Conservation (phyloP, 208 protist genomes). For the Leishmania gerbilli region DNA sequence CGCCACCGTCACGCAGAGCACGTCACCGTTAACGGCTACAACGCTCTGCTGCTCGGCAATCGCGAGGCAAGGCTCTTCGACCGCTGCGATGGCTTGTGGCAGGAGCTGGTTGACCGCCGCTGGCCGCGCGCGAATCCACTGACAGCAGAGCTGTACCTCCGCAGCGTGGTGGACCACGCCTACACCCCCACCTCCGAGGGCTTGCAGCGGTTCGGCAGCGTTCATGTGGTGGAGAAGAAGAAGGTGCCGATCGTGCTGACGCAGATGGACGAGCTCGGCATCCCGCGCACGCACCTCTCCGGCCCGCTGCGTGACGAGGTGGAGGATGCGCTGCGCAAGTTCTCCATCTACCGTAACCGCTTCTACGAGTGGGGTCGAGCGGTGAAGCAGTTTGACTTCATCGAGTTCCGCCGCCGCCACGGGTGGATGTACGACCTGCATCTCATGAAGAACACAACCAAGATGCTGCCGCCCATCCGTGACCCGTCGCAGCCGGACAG, state of each 20-base stretch:
- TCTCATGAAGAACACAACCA: constrained; percentile 80
- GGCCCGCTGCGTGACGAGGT: constrained; percentile 80
- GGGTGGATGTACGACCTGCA: constrained; percentile 92
- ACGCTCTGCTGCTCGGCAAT: constrained; percentile 81
- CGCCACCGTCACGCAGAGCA: constrained; percentile 64
- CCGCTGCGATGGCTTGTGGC: constrained; percentile 77
- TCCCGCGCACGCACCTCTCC: constrained; percentile 83
- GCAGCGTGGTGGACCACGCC: constrained; percentile 86
- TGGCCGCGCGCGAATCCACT: constrained; percentile 76
- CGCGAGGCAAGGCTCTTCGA: constrained; percentile 77
- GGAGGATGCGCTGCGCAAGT: constrained; percentile 89
- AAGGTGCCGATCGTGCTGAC: constrained; percentile 83
- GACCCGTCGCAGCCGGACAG: constrained; percentile 68
- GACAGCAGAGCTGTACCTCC: constrained; percentile 84
- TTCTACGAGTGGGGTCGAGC: constrained; percentile 91
- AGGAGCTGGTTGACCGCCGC: constrained; percentile 82
- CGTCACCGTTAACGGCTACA: constrained; percentile 63
- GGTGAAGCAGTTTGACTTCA: constrained; percentile 92
- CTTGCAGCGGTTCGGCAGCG: constrained; percentile 74
- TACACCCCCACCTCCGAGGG: constrained; percentile 77
- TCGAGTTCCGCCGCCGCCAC: constrained; percentile 86
- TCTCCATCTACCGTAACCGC: constrained; percentile 63
- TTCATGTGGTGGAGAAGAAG: constrained; percentile 88
- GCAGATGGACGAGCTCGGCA: constrained; percentile 85
- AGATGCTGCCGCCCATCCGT: constrained; percentile 62